A percentile compares a stretch with the other conserved stretches of the same genome.
Conservation (phyloP, 2,329 filamentous ascomycete species). For the Aspergillus sergii region DNA sequence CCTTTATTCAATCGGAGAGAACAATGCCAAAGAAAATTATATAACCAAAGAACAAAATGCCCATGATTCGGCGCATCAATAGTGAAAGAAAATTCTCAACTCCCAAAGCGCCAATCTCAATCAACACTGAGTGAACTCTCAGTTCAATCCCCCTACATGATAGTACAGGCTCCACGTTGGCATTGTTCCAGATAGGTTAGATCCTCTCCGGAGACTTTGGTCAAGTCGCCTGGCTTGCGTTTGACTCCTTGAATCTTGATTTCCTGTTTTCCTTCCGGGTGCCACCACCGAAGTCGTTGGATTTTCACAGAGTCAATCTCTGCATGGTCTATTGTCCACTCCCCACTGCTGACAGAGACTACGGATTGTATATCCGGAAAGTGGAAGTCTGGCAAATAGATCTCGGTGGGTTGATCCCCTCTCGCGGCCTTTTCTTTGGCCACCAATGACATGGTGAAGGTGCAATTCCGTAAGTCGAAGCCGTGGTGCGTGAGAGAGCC, state of each 20-base stretch:
- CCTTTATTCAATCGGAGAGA: neutral
- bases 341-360: constrained; percentile 79
- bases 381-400: constrained; percentile 90
- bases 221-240: constrained; percentile 51
- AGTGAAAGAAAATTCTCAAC: neutral
- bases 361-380: constrained; percentile 75
- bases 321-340: constrained; percentile 81
- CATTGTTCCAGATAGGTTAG: constrained; percentile 73
- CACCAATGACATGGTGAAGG: constrained; percentile 72
- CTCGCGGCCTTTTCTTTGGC: constrained; percentile 60
- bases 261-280: constrained; percentile 79
- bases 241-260: constrained; percentile 76
- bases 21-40: neutral
- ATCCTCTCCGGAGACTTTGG: constrained; percentile 65
- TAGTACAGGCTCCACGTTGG: constrained; percentile 49
- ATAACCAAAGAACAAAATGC: neutral
- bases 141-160: constrained; percentile 49
- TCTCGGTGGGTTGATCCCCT: constrained; percentile 71
- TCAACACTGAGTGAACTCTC: neutral
- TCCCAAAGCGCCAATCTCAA: neutral
- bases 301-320: constrained; percentile 69
- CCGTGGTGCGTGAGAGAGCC: constrained; percentile 72
- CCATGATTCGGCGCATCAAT: neutral
- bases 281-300: constrained; percentile 90
- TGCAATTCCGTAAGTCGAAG: constrained; percentile 80